These are phyloP conservation scores for Xylariaceae sp. DNA, from an alignment of 2,329 filamentous ascomycete genomes.

Conservation along the genomic window DNA sequence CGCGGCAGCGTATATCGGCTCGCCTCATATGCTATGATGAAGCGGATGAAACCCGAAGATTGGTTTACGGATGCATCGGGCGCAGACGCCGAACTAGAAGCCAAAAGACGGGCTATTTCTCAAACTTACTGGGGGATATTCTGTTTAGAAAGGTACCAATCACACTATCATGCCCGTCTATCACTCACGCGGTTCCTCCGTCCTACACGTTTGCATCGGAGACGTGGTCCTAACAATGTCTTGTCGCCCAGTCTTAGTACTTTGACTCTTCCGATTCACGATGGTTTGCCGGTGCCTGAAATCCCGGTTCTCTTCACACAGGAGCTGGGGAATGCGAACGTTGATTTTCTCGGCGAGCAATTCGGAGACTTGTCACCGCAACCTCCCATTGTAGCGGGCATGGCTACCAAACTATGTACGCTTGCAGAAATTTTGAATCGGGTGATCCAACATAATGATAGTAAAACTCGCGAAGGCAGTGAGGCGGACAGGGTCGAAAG, in stretches of 20 bases:
- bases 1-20: constrained; percentile 10
- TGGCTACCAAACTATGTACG: constrained; percentile 2
- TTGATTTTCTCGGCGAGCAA: constrained; percentile 4
- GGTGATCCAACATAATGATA: neutral
- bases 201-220: neutral
- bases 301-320: constrained; percentile 10
- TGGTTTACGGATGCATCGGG: constrained; percentile 2
- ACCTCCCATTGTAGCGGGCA: constrained; percentile 5
- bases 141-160: constrained; percentile 12
- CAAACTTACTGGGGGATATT: constrained; percentile 9
- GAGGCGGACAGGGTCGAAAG: neutral
- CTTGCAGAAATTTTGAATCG: constrained; percentile 5
- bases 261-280: constrained; percentile 1
- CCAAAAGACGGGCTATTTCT: constrained; percentile 7
- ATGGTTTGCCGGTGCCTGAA: neutral
- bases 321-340: neutral
- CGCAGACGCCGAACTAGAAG: neutral
- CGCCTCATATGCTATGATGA: constrained; percentile 11
- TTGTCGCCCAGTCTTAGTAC: constrained; percentile 1
- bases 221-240: constrained; percentile 2
- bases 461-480: neutral
- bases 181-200: too few species aligned
- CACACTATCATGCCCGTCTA: too few species aligned
- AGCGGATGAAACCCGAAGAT: constrained; percentile 1
- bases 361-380: constrained; percentile 2